Evolutionary conservation across 768 basidiomycete species (phyloP).

Genomic region (Hygrophorus pudorinus): DNA sequence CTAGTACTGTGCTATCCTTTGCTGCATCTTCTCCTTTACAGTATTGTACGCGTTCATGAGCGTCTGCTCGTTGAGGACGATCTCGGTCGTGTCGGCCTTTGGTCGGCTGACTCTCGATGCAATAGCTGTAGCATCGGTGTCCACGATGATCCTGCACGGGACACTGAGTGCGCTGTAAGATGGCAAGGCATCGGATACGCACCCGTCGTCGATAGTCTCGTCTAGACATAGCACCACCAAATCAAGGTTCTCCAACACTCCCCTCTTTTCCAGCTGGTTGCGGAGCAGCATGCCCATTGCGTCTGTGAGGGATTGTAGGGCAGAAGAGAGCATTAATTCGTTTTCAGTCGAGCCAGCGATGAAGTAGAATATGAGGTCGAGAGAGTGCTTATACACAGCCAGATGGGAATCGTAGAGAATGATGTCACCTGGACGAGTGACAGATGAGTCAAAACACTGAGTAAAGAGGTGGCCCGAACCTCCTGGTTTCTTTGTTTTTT

Average conservation of each 20-base stretch:
- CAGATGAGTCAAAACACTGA: neutral
- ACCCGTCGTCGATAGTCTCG: constrained; percentile 99
- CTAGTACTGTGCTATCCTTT: constrained; percentile 72
- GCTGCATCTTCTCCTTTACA: constrained; percentile 76
- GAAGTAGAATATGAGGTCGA: constrained; percentile 93
- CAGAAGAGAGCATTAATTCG: constrained; percentile 90
- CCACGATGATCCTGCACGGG: constrained; percentile 74
- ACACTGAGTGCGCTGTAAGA: neutral
- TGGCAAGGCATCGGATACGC: constrained; percentile 19
- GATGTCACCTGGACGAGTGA: constrained; percentile 63
- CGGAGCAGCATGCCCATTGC: constrained; percentile 78
- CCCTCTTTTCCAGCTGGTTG: constrained; percentile 91
- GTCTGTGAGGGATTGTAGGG: constrained; percentile 77
- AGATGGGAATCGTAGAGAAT: constrained; percentile 85
- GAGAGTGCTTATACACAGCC: constrained; percentile 89
- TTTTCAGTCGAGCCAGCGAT: constrained; percentile 83
- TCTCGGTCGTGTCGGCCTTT: constrained; percentile 87
- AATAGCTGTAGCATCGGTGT: constrained; percentile 94
- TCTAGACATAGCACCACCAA: constrained; percentile 86
- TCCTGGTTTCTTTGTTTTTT: constrained; percentile 91
- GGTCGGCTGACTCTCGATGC: constrained; percentile 90
- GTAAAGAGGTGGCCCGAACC: constrained; percentile 27
- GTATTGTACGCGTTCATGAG: constrained; percentile 89
- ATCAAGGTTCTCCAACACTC: constrained; percentile 90
- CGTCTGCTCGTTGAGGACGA: constrained; percentile 98